Evolutionary conservation across 2,329 filamentous ascomycete genomes (phyloP).

Genomic region (Xylaria arbuscula): DNA sequence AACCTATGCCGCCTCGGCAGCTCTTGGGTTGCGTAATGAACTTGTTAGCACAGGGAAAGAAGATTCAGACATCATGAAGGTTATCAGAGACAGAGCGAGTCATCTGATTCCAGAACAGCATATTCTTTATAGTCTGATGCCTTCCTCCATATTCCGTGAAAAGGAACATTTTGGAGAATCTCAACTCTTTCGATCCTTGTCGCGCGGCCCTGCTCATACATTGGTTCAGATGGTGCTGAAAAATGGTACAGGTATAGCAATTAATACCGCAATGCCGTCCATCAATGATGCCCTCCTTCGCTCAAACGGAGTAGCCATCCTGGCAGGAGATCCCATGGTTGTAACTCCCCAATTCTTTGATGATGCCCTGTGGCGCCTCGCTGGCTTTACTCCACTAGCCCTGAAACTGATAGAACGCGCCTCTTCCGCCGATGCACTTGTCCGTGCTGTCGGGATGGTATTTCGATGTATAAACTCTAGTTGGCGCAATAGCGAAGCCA

Average conservation of each 20-base stretch:
- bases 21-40: slow-evolving; percentile 91
- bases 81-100: slow-evolving; percentile 87
- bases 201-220: slow-evolving; percentile 74
- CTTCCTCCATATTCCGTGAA: slow-evolving; percentile 81
- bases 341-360: slow-evolving; percentile 86
- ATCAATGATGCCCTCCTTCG: slow-evolving; percentile 90
- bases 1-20: slow-evolving; percentile 93
- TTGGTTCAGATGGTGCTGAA: slow-evolving; percentile 76
- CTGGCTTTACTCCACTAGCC: slow-evolving; percentile 88
- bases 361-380: slow-evolving; percentile 90
- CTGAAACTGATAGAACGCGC: slow-evolving; percentile 87
- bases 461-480: slow-evolving; percentile 88
- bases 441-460: slow-evolving; percentile 83
- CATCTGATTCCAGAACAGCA: slow-evolving; percentile 82
- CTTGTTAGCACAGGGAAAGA: slow-evolving; percentile 89
- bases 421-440: slow-evolving; percentile 73
- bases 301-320: slow-evolving; percentile 80
- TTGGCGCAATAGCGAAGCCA: slow-evolving; percentile 98
- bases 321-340: slow-evolving; percentile 86
- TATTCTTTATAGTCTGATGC: slow-evolving; percentile 84
- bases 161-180: slow-evolving; percentile 83
- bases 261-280: slow-evolving; percentile 88
- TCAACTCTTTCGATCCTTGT: slow-evolving; percentile 80
- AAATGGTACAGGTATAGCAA: slow-evolving; percentile 80
- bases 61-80: slow-evolving; percentile 88